Percentiles rank a stretch among this genome's conserved stretches.
Conservation (phyloP, 2,329 filamentous ascomycete genomes). For the Venturia effusa region DNA sequence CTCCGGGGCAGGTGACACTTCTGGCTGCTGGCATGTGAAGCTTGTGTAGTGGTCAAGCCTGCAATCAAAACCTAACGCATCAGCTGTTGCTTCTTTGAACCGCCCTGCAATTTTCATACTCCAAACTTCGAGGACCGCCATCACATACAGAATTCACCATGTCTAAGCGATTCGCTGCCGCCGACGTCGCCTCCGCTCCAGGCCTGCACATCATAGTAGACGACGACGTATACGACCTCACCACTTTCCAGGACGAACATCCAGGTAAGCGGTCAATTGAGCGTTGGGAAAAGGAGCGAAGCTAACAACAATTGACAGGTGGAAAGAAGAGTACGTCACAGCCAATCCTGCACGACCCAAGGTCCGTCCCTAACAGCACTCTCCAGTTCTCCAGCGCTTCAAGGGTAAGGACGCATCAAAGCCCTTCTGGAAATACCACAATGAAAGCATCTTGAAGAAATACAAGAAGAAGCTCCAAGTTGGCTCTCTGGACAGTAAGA, state of each 20-base stretch:
- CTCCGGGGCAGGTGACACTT: not conserved
- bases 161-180: conserved; percentile 75
- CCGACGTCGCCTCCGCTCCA: conserved; percentile 73
- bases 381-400: conserved; percentile 49
- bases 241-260: conserved; percentile 47
- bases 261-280: conserved; percentile 19
- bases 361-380: not conserved
- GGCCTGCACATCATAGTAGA: conserved; percentile 86
- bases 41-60: not conserved
- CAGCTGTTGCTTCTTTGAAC: not conserved
- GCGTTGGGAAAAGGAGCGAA: not conserved
- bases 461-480: conserved; percentile 49
- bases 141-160: conserved; percentile 39
- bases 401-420: conserved; percentile 58
- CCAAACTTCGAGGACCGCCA: not conserved
- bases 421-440: conserved; percentile 58
- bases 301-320: conserved; percentile 39
- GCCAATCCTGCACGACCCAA: conserved; percentile 1
- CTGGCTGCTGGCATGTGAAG: conserved; percentile 1
- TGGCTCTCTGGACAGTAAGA: conserved; percentile 77
- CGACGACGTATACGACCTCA: conserved; percentile 91
- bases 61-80: not conserved
- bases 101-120: not conserved
- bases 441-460: conserved; percentile 50
- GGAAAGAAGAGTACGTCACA: conserved; percentile 53